Evolutionary conservation across 441 rosid species (phyloP).

Genomic region (Daphne laureola): DNA sequence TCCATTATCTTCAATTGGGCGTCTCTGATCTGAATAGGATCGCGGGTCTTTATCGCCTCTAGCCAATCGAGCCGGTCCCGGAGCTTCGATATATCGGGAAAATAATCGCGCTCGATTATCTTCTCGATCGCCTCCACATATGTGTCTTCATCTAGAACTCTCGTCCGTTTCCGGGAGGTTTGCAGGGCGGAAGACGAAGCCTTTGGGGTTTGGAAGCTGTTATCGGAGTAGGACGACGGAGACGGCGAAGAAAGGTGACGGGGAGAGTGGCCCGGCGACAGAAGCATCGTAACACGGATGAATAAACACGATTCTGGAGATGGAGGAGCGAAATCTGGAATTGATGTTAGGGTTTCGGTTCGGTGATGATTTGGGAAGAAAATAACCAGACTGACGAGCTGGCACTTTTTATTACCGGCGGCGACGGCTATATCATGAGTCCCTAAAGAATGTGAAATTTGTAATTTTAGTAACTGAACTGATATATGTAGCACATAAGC

Average conservation of each 20-base stretch:
- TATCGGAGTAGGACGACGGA: constrained; percentile 36
- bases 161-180: constrained; percentile 39
- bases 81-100: constrained; percentile 90
- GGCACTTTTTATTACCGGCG: too few species aligned
- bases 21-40: constrained; percentile 78
- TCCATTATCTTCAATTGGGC: constrained; percentile 92
- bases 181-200: constrained; percentile 25
- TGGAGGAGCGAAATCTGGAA: background rate
- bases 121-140: constrained; percentile 82
- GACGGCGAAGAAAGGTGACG: constrained; percentile 72
- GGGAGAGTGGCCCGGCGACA: constrained; percentile 91
- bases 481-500: too few species aligned
- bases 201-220: constrained; percentile 21
- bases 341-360: background rate
- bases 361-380: background rate
- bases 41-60: constrained; percentile 75
- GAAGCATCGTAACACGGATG: constrained; percentile 45
- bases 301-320: constrained; percentile 5
- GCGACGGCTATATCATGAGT: too few species aligned
- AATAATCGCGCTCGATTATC: constrained; percentile 91
- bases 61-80: constrained; percentile 94
- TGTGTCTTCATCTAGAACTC: constrained; percentile 79
- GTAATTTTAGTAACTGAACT: too few species aligned
- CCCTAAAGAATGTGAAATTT: too few species aligned
- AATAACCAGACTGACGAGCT: too few species aligned